Conservation (phyloP, 1,139 yeast genomes). For the Sugiyamaella novakii region DNA sequence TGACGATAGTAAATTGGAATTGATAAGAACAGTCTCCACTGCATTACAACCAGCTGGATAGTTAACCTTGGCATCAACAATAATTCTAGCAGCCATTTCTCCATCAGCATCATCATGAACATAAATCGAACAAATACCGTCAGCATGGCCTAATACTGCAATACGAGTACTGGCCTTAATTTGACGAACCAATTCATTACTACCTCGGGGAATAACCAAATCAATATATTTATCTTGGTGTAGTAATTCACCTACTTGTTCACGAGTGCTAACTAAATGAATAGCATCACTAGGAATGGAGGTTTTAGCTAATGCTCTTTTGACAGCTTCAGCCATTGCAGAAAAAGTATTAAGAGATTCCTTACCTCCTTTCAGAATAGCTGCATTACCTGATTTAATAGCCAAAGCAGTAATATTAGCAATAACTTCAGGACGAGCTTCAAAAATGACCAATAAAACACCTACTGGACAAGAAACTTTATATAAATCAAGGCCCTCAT, state of each 20-base stretch:
- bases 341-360: constrained; percentile 85
- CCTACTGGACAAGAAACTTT: constrained; percentile 94
- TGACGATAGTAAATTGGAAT: constrained; percentile 51
- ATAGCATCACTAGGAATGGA: constrained; percentile 82
- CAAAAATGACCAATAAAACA: constrained; percentile 87
- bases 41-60: constrained; percentile 99
- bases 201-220: constrained; percentile 95
- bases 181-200: constrained; percentile 82
- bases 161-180: constrained; percentile 88
- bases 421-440: constrained; percentile 96
- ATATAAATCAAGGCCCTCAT: constrained; percentile 79
- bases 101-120: constrained; percentile 76
- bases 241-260: constrained; percentile 82
- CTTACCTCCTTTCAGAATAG: constrained; percentile 95
- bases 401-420: constrained; percentile 97
- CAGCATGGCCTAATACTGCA: constrained; percentile 98
- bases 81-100: constrained; percentile 70
- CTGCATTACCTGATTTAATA: constrained; percentile 88
- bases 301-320: constrained; percentile 55
- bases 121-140: constrained; percentile 91
- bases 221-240: constrained; percentile 88
- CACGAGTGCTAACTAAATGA: constrained; percentile 84
- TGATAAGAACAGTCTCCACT: constrained; percentile 78
- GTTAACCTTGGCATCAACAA: constrained; percentile 87
- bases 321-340: constrained; percentile 75